These are phyloP conservation scores for Delonix regia DNA, from an alignment of 306 rosid genomes.

Conservation along the genomic window DNA sequence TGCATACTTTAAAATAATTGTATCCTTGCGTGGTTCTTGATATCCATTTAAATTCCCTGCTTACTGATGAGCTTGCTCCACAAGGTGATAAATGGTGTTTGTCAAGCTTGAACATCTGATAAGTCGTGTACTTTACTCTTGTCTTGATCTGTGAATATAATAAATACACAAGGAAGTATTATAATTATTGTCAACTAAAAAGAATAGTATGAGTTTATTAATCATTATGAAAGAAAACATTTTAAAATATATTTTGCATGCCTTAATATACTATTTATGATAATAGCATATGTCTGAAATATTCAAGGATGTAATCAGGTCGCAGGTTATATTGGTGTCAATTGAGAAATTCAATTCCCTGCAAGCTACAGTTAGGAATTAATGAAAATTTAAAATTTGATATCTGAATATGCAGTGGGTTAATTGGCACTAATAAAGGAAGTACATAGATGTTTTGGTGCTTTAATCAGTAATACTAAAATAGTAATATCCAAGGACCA, in stretches of 20 bases:
- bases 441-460: background rate
- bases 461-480: background rate
- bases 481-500: background rate
- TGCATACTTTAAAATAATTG: background rate
- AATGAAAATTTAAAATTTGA: background rate
- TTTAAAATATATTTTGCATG: background rate
- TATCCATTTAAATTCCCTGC: slow-evolving; percentile 5
- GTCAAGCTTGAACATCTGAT: background rate
- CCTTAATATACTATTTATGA: background rate
- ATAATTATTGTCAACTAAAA: background rate
- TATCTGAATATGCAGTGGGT: background rate
- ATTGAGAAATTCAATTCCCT: slow-evolving; percentile 1
- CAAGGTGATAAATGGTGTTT: slow-evolving; percentile 8
- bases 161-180: background rate
- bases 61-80: background rate
- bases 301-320: slow-evolving; percentile 6
- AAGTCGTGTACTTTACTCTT: background rate
- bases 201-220: background rate
- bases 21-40: background rate
- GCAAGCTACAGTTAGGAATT: slow-evolving; percentile 3
- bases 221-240: background rate
- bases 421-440: background rate
- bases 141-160: background rate
- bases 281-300: background rate
- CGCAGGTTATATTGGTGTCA: background rate